Base-by-base conservation (phyloP, 352 stramenopile species). In the Globisporangium spinosum region DNA sequence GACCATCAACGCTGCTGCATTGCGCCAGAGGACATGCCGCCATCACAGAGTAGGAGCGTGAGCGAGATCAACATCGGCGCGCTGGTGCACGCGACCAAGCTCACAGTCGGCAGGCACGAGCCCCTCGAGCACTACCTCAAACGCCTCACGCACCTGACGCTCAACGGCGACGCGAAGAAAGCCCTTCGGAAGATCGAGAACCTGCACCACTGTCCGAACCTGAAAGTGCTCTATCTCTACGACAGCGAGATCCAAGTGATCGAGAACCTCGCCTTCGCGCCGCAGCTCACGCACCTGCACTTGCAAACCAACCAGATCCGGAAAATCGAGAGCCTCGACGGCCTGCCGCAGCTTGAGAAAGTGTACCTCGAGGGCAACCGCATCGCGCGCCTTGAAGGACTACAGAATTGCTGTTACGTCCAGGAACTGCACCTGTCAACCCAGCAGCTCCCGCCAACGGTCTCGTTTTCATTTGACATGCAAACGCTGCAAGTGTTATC, bases 191-290 rank as follows among this genome's bases (percentile, higher is more conserved):
- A 72, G 25, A 89, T 91, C 34, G 77, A 89, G 57, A 79, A 87
- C 40, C 64, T 91, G 63, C 80, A 87, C 25, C 74, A 78, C 69
- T 91, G 83, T 38, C 83, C 83, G 23, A 83, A 85, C 35, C 68
- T 91, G 20, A 83, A 87, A 69, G 83, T 93, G 40, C 71, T 93
- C 1, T 93, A 93, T 63, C 72, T 93, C 53, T 93, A 93, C 75
- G 83, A 91, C 75, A 93, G 91, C 66, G 77, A 82, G 25, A 74
- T 94, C 56, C 62, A 78, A 23, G 38, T 17, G 9, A 82, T 92
- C 47, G 82, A 91, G 57, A 78, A 79, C 56, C 72, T 94, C 9
- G 75, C 85, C 20, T 29, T 43, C 9, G 73, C 80, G 27, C 59
- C 74, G 38, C 74, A 85, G 60, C 70, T 94, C 64, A 89, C 83